Conservation (phyloP, 2,329 filamentous ascomycete genomes). For the Fusarium beomiforme region DNA sequence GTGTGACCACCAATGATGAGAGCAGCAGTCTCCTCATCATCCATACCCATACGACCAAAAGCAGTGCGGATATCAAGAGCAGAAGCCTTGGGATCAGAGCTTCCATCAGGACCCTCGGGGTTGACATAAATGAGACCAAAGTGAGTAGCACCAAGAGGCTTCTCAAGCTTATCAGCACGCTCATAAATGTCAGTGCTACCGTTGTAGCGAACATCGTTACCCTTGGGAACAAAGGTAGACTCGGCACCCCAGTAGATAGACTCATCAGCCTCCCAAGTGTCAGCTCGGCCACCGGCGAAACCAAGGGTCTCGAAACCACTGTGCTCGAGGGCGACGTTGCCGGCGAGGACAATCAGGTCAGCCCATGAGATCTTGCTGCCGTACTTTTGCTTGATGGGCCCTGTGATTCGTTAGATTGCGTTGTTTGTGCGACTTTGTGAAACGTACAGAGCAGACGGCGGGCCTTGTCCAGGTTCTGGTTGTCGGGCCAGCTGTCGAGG, state of each 20-base stretch:
- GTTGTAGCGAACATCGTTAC: constrained; percentile 76
- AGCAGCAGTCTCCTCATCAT: constrained; percentile 83
- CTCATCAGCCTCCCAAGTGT: constrained; percentile 81
- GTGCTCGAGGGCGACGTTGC: constrained; percentile 80
- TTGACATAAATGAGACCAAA: constrained; percentile 83
- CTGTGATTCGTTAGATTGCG: neutral
- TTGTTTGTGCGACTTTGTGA: fast-evolving
- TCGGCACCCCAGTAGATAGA: constrained; percentile 82
- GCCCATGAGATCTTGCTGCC: constrained; percentile 86
- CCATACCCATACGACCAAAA: constrained; percentile 84
- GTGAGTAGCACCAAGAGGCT: constrained; percentile 70
- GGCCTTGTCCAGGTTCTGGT: constrained; percentile 81
- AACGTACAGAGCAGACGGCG: constrained; percentile 73
- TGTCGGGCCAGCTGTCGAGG: constrained; percentile 84
- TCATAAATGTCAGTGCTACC: constrained; percentile 64
- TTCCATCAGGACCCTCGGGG: constrained; percentile 79
- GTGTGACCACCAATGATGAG: constrained; percentile 82
- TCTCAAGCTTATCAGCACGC: constrained; percentile 68
- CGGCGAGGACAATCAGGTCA: constrained; percentile 75
- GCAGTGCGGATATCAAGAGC: constrained; percentile 78
- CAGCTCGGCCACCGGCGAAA: constrained; percentile 76
- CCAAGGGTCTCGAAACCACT: constrained; percentile 81
- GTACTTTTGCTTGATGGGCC: constrained; percentile 86
- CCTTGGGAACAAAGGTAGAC: constrained; percentile 71
- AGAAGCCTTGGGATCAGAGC: constrained; percentile 74